A percentile compares a stretch with the other conserved stretches of the same genome.
phyloP scores from a whole-genome alignment of 2,329 filamentous ascomycete genomes.

The Ramularia endophylla region DNA sequence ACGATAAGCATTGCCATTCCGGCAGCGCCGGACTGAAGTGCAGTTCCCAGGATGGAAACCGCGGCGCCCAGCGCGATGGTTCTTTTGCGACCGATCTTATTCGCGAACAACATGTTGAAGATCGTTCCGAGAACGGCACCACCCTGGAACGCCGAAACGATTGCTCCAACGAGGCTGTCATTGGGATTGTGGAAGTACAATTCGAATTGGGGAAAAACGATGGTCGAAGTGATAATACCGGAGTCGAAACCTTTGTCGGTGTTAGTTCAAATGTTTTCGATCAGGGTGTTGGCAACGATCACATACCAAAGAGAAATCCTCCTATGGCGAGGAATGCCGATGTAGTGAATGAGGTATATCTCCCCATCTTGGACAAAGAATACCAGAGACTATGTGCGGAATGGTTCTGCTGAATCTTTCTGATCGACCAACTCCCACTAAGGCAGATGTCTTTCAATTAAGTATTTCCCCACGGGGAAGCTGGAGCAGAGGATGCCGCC shows the following conservation, averaged over 20 bases:
- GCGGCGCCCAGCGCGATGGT: conserved; percentile 16
- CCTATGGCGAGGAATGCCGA: too few species aligned
- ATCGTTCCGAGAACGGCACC: conserved; percentile 27
- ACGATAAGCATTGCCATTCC: conserved; percentile 27
- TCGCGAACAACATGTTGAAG: conserved; percentile 15
- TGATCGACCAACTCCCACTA: too few species aligned
- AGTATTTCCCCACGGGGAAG: too few species aligned
- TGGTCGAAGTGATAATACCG: conserved; percentile 32
- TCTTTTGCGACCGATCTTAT: conserved; percentile 19
- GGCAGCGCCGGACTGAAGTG: conserved; percentile 25
- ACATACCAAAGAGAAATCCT: too few species aligned
- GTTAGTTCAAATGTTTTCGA: too few species aligned
- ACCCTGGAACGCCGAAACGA: conserved; percentile 35
- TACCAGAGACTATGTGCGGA: too few species aligned
- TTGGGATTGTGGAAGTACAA: conserved; percentile 27
- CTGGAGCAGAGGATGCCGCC: too few species aligned
- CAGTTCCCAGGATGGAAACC: conserved; percentile 16
- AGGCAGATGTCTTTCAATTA: too few species aligned
- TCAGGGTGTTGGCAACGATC: too few species aligned
- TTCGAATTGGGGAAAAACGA: conserved; percentile 26
- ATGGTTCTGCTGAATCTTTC: too few species aligned
- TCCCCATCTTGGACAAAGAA: too few species aligned
- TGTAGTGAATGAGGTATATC: too few species aligned
- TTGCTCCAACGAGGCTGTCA: conserved; percentile 26
- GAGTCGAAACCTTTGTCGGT: conserved; percentile 29